A percentile compares a stretch with the other conserved stretches of the same genome.
phyloP scores from a whole-genome alignment of 345 rosid genomes.

The Camelina laxa region DNA sequence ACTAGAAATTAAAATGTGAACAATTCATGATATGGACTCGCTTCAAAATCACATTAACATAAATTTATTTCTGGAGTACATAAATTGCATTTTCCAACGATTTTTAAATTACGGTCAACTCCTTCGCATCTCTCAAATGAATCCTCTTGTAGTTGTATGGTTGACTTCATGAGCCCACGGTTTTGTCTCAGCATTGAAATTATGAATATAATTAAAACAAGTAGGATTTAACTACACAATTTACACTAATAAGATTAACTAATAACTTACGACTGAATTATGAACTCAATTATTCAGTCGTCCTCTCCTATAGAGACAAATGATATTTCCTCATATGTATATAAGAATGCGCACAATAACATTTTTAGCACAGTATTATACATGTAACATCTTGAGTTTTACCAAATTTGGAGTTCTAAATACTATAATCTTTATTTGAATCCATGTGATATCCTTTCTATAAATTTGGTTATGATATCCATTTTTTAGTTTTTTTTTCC shows the following conservation, averaged over 20 bases:
- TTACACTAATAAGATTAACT: not conserved
- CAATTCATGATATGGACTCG: not conserved
- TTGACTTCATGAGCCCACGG: slow-evolving; percentile 41
- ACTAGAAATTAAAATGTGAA: not conserved
- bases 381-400: slow-evolving; percentile 4
- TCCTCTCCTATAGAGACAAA: not conserved
- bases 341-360: not conserved
- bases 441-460: not conserved
- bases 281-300: slow-evolving; percentile 16
- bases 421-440: not conserved
- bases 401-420: not conserved
- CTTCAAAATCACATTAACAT: slow-evolving; percentile 14
- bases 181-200: slow-evolving; percentile 23
- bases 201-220: not conserved
- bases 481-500: not conserved
- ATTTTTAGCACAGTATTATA: not conserved
- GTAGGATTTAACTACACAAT: not conserved
- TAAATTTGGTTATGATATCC: not conserved
- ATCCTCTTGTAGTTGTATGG: slow-evolving; percentile 16
- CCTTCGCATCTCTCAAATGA: slow-evolving; percentile 12
- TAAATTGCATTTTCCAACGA: slow-evolving; percentile 4
- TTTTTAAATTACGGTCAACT: slow-evolving; percentile 25
- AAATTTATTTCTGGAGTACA: slow-evolving; percentile 3
- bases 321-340: not conserved
- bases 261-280: slow-evolving; percentile 1